These are phyloP conservation scores for Pichiaceae sp. DNA, from an alignment of 1,139 yeast species.

Conservation along the genomic window DNA sequence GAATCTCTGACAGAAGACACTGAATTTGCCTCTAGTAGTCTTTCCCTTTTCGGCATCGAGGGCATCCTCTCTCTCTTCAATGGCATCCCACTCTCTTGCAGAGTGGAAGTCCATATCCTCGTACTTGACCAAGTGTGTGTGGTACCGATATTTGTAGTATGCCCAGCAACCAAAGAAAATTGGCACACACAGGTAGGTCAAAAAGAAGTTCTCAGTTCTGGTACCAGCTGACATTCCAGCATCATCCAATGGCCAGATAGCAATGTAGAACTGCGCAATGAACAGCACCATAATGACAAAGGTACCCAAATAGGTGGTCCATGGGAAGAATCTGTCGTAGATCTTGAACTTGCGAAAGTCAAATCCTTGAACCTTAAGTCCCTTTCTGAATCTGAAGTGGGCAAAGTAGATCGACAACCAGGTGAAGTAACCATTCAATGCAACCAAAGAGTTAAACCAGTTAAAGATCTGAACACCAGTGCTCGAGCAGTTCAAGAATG, in stretches of 20 bases:
- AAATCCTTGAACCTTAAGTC: conserved; percentile 41
- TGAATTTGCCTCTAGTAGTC: too few relatives aligned
- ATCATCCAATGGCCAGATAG: conserved; percentile 52
- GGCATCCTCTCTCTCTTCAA: too few relatives aligned
- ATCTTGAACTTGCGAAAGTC: conserved; percentile 43
- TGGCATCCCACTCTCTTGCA: too few relatives aligned
- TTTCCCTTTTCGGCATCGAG: too few relatives aligned
- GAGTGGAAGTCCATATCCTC: conserved; percentile 47
- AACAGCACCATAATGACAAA: conserved; percentile 44
- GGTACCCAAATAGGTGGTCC: conserved; percentile 42
- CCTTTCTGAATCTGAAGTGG: conserved; percentile 42
- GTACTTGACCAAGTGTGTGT: conserved; percentile 16
- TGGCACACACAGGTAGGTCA: conserved; percentile 57
- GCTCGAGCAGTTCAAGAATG: too few relatives aligned
- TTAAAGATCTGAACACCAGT: conserved; percentile 43
- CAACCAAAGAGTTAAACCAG: conserved; percentile 46
- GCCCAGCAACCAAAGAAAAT: conserved; percentile 38
- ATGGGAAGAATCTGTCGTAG: conserved; percentile 45
- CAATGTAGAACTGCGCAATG: conserved; percentile 63
- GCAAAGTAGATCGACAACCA: conserved; percentile 39
- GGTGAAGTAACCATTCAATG: conserved; percentile 47
- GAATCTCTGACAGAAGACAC: too few relatives aligned
- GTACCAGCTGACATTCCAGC: too few relatives aligned
- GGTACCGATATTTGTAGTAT: conserved; percentile 27
- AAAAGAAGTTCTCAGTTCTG: too few relatives aligned